These are phyloP conservation scores for Papilionanthe hybrid DNA, from an alignment of 116 monocot species.

Conservation along the genomic window DNA sequence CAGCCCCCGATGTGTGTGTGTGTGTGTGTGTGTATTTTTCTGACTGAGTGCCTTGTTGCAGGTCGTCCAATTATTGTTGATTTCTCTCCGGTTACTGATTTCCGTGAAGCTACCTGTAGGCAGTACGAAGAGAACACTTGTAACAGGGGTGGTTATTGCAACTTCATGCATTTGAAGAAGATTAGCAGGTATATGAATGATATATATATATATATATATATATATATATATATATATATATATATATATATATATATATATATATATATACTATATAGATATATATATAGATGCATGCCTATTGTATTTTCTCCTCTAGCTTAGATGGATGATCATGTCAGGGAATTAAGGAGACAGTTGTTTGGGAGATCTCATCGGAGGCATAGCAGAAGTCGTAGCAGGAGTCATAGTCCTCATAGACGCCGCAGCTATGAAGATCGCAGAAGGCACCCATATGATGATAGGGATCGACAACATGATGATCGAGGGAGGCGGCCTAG, in stretches of 20 bases:
- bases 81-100: constrained; percentile 90
- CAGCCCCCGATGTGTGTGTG: neutral
- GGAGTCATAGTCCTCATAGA: constrained; percentile 40
- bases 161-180: constrained; percentile 97
- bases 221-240: no score
- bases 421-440: constrained; percentile 2
- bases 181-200: constrained; percentile 35
- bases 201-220: no score
- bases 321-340: constrained; percentile 10
- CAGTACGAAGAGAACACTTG: constrained; percentile 94
- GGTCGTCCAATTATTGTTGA: constrained; percentile 56
- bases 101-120: constrained; percentile 87
- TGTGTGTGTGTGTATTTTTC: neutral
- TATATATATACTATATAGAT: no score
- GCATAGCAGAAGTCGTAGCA: constrained; percentile 45
- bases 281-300: no score
- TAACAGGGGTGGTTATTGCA: constrained; percentile 91
- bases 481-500: constrained; percentile 36
- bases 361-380: constrained; percentile 43
- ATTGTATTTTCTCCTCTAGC: no score
- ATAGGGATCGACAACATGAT: constrained; percentile 22
- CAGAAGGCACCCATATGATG: constrained; percentile 4
- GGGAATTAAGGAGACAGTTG: constrained; percentile 71
- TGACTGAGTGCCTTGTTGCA: constrained; percentile 1
- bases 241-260: no score